Evolutionary conservation across 352 stramenopile species (phyloP).

Genomic region (Phytophthora fragariaefolia): DNA sequence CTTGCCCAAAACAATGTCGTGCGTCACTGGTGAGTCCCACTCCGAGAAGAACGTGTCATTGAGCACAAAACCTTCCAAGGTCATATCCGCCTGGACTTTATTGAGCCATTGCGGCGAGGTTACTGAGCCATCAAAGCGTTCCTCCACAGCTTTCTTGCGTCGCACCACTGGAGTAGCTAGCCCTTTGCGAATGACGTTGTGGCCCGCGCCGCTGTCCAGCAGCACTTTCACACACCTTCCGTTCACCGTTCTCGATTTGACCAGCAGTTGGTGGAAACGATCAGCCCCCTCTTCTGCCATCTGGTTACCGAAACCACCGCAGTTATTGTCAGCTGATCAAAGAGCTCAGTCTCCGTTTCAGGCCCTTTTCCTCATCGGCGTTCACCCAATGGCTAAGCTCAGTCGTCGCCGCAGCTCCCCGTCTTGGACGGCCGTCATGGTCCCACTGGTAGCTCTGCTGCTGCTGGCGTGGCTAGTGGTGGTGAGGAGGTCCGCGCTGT

Average conservation of each 20-base stretch:
- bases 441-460: background rate
- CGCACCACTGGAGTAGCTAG: background rate
- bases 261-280: constrained; percentile 9
- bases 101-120: constrained; percentile 9
- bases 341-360: background rate
- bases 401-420: too few species aligned
- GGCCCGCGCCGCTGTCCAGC: constrained; percentile 7
- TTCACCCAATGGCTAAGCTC: background rate
- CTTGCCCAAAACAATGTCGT: constrained; percentile 23
- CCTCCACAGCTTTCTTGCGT: constrained; percentile 2
- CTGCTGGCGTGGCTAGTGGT: background rate
- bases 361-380: background rate
- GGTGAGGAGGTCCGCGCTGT: background rate
- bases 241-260: background rate
- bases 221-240: constrained; percentile 3
- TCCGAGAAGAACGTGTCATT: constrained; percentile 11
- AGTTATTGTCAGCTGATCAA: background rate
- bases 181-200: constrained; percentile 12
- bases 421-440: too few species aligned
- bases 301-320: background rate
- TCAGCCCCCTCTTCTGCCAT: background rate
- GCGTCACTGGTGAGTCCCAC: background rate
- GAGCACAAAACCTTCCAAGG: constrained; percentile 1
- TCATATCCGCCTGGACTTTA: constrained; percentile 12
- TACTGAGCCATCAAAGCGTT: constrained; percentile 7